Conservation (phyloP, 805 yeast species). For the Starmerella apicola region DNA sequence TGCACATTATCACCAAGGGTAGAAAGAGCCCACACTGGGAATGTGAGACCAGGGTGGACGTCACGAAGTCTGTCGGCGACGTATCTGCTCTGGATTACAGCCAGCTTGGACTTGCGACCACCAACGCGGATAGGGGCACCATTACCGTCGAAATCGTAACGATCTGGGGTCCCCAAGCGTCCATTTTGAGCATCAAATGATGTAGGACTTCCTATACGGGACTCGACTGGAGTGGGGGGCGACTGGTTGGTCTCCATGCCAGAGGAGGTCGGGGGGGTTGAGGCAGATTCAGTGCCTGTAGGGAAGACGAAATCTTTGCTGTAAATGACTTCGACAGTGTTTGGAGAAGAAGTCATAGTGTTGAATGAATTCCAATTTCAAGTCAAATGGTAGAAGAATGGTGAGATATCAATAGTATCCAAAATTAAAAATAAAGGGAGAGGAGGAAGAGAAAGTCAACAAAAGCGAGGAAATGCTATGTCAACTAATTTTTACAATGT, state of each 20-base stretch:
- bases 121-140: slow-evolving; percentile 39
- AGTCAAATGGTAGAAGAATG: too few relatives aligned
- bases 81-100: slow-evolving; percentile 72
- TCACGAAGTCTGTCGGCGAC: slow-evolving; percentile 50
- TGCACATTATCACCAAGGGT: slow-evolving; percentile 88
- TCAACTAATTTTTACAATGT: too few relatives aligned
- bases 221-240: slow-evolving; percentile 13
- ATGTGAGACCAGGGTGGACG: slow-evolving; percentile 51
- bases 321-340: too few relatives aligned
- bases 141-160: slow-evolving; percentile 22
- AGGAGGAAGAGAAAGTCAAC: too few relatives aligned
- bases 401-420: too few relatives aligned
- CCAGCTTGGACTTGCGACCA: slow-evolving; percentile 78
- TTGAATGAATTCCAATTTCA: too few relatives aligned
- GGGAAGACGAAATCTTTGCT: too few relatives aligned
- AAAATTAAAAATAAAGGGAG: too few relatives aligned
- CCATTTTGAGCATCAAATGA: not conserved
- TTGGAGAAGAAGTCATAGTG: too few relatives aligned
- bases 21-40: slow-evolving; percentile 65
- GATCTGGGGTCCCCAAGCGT: slow-evolving; percentile 22
- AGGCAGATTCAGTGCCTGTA: too few relatives aligned
- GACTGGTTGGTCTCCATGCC: not conserved
- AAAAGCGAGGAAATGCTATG: too few relatives aligned
- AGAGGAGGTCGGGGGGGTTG: too few relatives aligned
- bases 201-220: slow-evolving; percentile 6